These are phyloP conservation scores for Cenchrus americanus DNA, from an alignment of 176 grass and related monocot species.

Conservation along the genomic window DNA sequence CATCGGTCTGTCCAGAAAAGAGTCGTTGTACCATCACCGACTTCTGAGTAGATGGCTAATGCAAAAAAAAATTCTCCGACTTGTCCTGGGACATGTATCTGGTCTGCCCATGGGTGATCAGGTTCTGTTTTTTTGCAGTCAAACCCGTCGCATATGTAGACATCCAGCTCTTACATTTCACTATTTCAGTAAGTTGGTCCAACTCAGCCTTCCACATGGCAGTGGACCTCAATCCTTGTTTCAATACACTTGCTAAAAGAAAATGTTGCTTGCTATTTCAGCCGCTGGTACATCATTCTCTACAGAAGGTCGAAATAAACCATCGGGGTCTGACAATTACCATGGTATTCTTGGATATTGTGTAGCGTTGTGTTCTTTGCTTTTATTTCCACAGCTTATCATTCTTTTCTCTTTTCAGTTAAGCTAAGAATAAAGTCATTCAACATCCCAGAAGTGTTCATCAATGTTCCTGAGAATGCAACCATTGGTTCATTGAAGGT, in stretches of 20 bases:
- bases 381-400: constrained; percentile 38
- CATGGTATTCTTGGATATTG: constrained; percentile 45
- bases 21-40: too few relatives aligned
- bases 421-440: constrained; percentile 89
- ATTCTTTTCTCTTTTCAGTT: constrained; percentile 61
- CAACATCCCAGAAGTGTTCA: constrained; percentile 76
- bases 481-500: constrained; percentile 86
- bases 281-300: constrained; percentile 31
- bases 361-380: neutral
- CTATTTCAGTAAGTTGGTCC: constrained; percentile 33
- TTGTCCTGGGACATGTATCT: too few relatives aligned
- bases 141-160: neutral
- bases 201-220: constrained; percentile 16
- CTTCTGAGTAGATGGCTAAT: too few relatives aligned
- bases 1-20: too few relatives aligned
- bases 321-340: constrained; percentile 45
- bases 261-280: constrained; percentile 39
- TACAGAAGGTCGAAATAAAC: constrained; percentile 41
- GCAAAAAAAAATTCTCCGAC: too few relatives aligned
- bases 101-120: too few relatives aligned
- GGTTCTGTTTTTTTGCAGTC: too few relatives aligned
- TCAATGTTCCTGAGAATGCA: constrained; percentile 85
- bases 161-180: constrained; percentile 32
- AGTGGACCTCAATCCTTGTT: constrained; percentile 28
- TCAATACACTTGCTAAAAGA: constrained; percentile 21